phyloP scores from a whole-genome alignment of 371 early-diverging fungal species.

The Capillidium rhysosporum region DNA sequence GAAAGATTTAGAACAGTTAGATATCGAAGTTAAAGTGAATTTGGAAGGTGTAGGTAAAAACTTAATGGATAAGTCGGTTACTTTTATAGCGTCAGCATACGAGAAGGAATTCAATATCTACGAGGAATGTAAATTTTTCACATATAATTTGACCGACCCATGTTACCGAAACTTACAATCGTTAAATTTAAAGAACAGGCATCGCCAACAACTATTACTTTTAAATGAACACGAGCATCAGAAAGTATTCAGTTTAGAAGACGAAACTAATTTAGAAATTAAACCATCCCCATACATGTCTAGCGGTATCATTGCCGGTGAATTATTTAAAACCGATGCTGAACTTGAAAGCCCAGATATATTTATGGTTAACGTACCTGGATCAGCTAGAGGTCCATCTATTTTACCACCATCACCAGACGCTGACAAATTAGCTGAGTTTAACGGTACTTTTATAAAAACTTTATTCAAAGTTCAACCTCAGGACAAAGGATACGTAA shows the following conservation, averaged over 20 bases:
- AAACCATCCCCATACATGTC: neutral
- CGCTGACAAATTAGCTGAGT: neutral
- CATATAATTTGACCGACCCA: neutral
- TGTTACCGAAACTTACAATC: neutral
- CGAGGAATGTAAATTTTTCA: neutral
- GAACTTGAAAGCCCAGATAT: neutral
- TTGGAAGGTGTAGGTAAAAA: slow-evolving; percentile 4
- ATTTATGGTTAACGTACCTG: neutral
- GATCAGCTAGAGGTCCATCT: neutral
- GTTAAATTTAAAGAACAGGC: too few relatives aligned
- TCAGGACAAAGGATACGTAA: neutral
- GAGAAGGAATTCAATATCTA: neutral
- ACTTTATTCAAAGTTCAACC: neutral
- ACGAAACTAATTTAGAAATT: too few relatives aligned
- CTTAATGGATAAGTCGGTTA: neutral
- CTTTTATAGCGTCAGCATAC: neutral
- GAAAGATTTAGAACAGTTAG: neutral
- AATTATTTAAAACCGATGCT: neutral
- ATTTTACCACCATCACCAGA: neutral
- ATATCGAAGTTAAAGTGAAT: neutral
- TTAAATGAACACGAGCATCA: too few relatives aligned
- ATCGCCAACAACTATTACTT: too few relatives aligned
- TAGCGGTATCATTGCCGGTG: neutral
- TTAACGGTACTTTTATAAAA: neutral
- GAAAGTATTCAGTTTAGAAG: too few relatives aligned